A percentile compares a stretch with the other conserved stretches of the same genome.
phyloP scores from a whole-genome alignment of 495 filamentous ascomycete genomes.

The Penicillium paradoxum region DNA sequence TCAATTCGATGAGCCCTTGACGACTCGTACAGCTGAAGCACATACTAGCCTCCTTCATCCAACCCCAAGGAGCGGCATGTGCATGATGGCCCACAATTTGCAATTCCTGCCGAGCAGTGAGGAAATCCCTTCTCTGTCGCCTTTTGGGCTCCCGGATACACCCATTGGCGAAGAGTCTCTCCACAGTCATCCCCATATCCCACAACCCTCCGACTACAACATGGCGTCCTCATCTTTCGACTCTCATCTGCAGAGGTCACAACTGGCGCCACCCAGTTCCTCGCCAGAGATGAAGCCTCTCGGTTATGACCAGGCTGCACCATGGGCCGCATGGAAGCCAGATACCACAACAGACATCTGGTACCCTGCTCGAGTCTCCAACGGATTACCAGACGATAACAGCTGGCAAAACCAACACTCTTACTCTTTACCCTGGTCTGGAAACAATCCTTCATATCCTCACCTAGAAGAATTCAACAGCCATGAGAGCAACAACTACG shows the following conservation, averaged over 20 bases:
- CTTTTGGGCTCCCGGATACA: not conserved
- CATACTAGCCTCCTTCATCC: conserved; percentile 1
- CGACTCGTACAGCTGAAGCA: not conserved
- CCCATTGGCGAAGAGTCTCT: not conserved
- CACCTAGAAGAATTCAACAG: not conserved
- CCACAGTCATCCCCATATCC: too few relatives aligned
- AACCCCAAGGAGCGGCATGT: not conserved
- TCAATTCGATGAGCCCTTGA: not conserved
- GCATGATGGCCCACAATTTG: not conserved
- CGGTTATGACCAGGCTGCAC: not conserved
- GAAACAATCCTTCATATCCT: not conserved
- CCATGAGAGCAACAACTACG: not conserved
- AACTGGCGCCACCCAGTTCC: not conserved
- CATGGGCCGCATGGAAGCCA: not conserved
- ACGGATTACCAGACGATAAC: not conserved
- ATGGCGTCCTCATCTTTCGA: not conserved
- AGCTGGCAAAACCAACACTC: not conserved
- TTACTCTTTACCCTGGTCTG: not conserved
- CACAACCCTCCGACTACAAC: not conserved
- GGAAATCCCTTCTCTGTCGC: conserved; percentile 3
- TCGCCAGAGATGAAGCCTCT: not conserved
- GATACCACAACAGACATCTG: not conserved
- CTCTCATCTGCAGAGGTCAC: not conserved
- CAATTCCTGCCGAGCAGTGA: conserved; percentile 4
- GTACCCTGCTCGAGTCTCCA: not conserved